Conservation (phyloP, 2,329 filamentous ascomycete species). For the Fusarium sp. region DNA sequence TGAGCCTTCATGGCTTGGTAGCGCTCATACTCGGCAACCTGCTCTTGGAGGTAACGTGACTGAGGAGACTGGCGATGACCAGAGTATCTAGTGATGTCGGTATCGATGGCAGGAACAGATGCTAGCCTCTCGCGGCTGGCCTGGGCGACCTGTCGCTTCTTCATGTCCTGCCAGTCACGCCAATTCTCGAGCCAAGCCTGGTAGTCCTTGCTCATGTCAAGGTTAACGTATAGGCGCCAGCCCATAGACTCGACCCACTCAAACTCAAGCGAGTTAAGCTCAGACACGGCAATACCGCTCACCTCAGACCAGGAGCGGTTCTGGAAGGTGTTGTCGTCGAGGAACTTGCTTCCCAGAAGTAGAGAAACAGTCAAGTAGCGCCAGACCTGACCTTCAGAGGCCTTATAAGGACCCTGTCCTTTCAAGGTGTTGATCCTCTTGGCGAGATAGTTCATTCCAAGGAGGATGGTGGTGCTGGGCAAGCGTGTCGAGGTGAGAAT, state of each 20-base stretch:
- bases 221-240: constrained; percentile 89
- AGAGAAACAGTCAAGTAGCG: constrained; percentile 87
- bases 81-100: constrained; percentile 55
- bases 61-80: constrained; percentile 54
- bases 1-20: constrained; percentile 60
- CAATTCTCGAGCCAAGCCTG: constrained; percentile 72
- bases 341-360: constrained; percentile 91
- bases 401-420: constrained; percentile 64
- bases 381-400: constrained; percentile 80
- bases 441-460: constrained; percentile 90
- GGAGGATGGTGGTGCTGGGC: constrained; percentile 89
- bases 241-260: constrained; percentile 87
- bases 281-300: constrained; percentile 85
- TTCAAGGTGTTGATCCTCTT: constrained; percentile 83
- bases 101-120: constrained; percentile 62
- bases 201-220: constrained; percentile 79
- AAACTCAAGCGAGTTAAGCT: constrained; percentile 87
- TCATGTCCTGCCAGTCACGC: constrained; percentile 67
- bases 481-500: constrained; percentile 91
- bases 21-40: constrained; percentile 66
- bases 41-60: constrained; percentile 65
- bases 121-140: constrained; percentile 64
- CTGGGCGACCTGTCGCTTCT: constrained; percentile 65
- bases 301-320: constrained; percentile 97
- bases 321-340: constrained; percentile 98